Conservation (phyloP, 2,329 filamentous ascomycete species). For the Fusarium ambrosium region DNA sequence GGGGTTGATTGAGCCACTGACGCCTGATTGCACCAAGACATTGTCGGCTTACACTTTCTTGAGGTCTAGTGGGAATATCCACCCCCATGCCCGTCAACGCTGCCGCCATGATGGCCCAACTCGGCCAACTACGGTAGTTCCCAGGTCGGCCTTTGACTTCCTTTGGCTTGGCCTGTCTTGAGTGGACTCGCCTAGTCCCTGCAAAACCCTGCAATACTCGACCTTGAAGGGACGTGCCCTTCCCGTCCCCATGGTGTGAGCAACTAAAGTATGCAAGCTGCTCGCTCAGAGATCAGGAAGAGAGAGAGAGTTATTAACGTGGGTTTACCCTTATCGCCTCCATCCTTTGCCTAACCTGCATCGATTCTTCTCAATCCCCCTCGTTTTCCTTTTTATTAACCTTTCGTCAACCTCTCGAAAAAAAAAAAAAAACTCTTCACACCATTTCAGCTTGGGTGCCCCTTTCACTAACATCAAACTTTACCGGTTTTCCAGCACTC, state of each 20-base stretch:
- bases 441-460: slow-evolving; percentile 6
- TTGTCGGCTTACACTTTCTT: slow-evolving; percentile 20
- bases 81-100: slow-evolving; percentile 37
- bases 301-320: slow-evolving; percentile 39
- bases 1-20: slow-evolving; percentile 30
- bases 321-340: slow-evolving; percentile 41
- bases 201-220: slow-evolving; percentile 40
- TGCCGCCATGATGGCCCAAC: slow-evolving; percentile 34
- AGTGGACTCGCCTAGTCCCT: slow-evolving; percentile 9
- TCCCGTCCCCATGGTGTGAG: slow-evolving; percentile 38
- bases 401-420: background rate
- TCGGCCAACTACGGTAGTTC: slow-evolving; percentile 37
- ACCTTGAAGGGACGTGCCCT: slow-evolving; percentile 39
- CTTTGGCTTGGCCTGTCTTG: slow-evolving; percentile 18
- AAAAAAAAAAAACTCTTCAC: slow-evolving; percentile 29
- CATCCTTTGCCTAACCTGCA: slow-evolving; percentile 30
- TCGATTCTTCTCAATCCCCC: slow-evolving; percentile 20
- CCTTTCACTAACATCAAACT: slow-evolving; percentile 28
- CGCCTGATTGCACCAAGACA: slow-evolving; percentile 16
- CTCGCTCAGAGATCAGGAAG: slow-evolving; percentile 34
- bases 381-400: slow-evolving; percentile 12
- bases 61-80: slow-evolving; percentile 28
- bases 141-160: slow-evolving; percentile 34
- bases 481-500: slow-evolving; percentile 31
- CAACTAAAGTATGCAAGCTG: slow-evolving; percentile 25